A percentile compares a stretch with the other conserved stretches of the same genome.
Evolutionary conservation across 2,329 filamentous ascomycete species (phyloP).

Genomic region (Madurella mycetomatis): DNA sequence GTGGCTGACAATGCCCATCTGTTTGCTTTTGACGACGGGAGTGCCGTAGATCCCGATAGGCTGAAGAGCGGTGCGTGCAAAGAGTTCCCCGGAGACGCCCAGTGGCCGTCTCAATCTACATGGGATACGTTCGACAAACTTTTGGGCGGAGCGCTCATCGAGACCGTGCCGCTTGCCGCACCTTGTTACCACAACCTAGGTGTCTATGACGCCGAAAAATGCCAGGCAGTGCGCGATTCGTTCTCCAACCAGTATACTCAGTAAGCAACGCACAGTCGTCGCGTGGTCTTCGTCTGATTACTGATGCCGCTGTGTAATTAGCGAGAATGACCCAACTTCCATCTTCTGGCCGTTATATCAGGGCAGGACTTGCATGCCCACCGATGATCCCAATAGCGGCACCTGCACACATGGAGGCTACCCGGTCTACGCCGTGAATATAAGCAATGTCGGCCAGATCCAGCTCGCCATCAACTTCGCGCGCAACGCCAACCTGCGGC

Average conservation of each 20-base stretch:
- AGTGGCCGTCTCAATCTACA: constrained; percentile 45
- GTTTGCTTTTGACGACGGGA: background rate
- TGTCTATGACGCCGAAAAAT: constrained; percentile 40
- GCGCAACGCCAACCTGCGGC: constrained; percentile 37
- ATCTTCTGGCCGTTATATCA: constrained; percentile 30
- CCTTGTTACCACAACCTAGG: constrained; percentile 44
- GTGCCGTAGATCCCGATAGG: background rate
- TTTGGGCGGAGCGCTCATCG: constrained; percentile 48
- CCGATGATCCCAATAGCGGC: constrained; percentile 30
- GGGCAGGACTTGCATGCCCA: constrained; percentile 15
- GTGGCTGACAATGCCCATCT: background rate
- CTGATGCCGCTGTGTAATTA: background rate
- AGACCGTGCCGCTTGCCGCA: constrained; percentile 46
- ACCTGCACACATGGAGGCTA: constrained; percentile 38
- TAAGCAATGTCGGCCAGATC: constrained; percentile 26
- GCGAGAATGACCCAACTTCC: constrained; percentile 31
- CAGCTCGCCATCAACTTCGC: constrained; percentile 34
- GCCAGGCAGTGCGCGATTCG: constrained; percentile 31
- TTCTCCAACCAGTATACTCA: constrained; percentile 9
- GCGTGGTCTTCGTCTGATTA: constrained; percentile 12
- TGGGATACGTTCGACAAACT: constrained; percentile 51
- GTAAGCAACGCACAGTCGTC: background rate
- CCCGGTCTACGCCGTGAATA: constrained; percentile 31
- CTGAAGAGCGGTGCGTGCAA: constrained; percentile 1
- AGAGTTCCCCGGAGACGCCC: constrained; percentile 40